Conservation (phyloP, 371 early-diverging fungal genomes). For the Mucor irregularis region DNA sequence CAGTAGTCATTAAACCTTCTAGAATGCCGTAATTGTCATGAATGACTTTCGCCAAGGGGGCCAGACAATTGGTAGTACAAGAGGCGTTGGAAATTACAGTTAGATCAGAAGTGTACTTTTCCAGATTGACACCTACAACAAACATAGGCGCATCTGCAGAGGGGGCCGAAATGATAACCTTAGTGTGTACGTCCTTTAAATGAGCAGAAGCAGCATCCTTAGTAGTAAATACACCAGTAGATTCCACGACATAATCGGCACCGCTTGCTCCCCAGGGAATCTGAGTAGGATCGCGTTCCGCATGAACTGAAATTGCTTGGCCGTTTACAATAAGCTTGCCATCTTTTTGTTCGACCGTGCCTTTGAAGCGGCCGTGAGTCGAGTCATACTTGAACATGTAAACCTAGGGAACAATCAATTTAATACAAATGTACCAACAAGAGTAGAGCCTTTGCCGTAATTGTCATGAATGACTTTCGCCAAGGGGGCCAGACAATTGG, state of each 20-base stretch:
- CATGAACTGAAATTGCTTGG: slow-evolving; percentile 33
- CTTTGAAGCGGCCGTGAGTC: slow-evolving; percentile 94
- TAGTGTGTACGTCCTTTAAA: slow-evolving; percentile 94
- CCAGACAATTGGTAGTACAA: slow-evolving; percentile 99
- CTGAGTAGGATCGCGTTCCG: slow-evolving; percentile 62
- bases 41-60: slow-evolving; percentile 98
- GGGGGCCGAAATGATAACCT: slow-evolving; percentile 99
- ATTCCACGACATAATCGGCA: slow-evolving; percentile 98
- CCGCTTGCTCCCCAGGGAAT: slow-evolving; percentile 93
- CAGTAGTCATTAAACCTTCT: slow-evolving; percentile 95
- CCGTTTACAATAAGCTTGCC: slow-evolving; percentile 85
- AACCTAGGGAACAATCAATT: slow-evolving; percentile 47
- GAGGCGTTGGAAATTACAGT: slow-evolving; percentile 98
- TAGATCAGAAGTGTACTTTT: slow-evolving; percentile 82
- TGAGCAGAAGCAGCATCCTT: slow-evolving; percentile 89
- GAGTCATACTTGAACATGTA: slow-evolving; percentile 99
- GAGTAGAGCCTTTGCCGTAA: no score
- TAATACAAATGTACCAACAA: no score
- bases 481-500: slow-evolving; percentile 99
- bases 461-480: slow-evolving; percentile 98
- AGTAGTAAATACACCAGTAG: slow-evolving; percentile 98
- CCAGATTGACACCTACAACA: slow-evolving; percentile 94
- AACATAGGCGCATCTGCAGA: slow-evolving; percentile 91
- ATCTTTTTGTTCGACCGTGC: slow-evolving; percentile 72
- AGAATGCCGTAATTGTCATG: slow-evolving; percentile 92